phyloP scores from a whole-genome alignment of 805 yeast species.

The Wickerhamiella nectarea region DNA sequence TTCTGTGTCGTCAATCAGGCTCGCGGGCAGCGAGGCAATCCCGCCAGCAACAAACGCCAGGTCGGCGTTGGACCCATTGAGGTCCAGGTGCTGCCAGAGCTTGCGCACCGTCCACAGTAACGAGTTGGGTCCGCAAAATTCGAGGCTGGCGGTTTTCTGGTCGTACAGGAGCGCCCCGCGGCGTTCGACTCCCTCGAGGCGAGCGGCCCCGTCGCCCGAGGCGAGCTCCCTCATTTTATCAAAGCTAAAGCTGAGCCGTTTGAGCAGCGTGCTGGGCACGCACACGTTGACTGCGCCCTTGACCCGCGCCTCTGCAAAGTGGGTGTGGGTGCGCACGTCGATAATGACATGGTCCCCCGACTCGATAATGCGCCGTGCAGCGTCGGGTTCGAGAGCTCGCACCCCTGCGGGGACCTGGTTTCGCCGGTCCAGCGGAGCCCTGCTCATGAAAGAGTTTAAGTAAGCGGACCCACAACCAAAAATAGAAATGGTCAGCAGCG shows the following conservation, averaged over 20 bases:
- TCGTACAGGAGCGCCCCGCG: constrained; percentile 40
- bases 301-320: constrained; percentile 47
- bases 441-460: constrained; percentile 3
- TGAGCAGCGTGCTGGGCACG: constrained; percentile 77
- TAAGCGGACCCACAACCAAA: not conserved
- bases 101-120: constrained; percentile 20
- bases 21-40: constrained; percentile 8
- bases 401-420: constrained; percentile 9
- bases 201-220: constrained; percentile 22
- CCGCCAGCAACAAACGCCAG: constrained; percentile 18
- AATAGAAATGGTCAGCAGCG: not conserved
- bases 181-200: constrained; percentile 17
- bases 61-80: constrained; percentile 1
- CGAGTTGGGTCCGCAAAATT: constrained; percentile 14
- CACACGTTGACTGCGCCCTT: constrained; percentile 58
- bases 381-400: not conserved
- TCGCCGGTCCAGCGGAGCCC: constrained; percentile 9
- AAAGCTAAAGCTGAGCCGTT: constrained; percentile 58
- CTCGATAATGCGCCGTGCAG: not conserved
- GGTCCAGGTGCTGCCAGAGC: constrained; percentile 20
- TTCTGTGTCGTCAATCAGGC: not conserved
- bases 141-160: constrained; percentile 13
- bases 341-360: constrained; percentile 31
- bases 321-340: constrained; percentile 74
- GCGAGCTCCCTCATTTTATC: constrained; percentile 27